These are phyloP conservation scores for Tetradesmus obliquus DNA, from an alignment of 139 green algal species.

Conservation along the genomic window DNA sequence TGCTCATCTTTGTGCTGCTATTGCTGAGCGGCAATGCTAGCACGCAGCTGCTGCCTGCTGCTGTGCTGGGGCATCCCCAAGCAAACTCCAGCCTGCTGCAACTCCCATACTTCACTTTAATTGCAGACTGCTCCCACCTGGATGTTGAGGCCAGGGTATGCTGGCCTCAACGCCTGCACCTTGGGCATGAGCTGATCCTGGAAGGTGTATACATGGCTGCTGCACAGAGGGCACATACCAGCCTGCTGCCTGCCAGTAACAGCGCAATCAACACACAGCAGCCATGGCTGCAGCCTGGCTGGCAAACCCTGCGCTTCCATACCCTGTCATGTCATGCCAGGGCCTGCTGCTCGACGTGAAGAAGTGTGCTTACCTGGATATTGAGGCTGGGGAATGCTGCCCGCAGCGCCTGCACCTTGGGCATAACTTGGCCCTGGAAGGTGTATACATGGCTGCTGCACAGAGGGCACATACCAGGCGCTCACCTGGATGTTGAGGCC, in stretches of 20 bases:
- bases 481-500: not conserved
- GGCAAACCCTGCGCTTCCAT: no score
- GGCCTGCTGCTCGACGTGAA: no score
- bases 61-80: not conserved
- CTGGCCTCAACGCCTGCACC: conserved; percentile 64
- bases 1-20: no score
- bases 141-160: conserved; percentile 50
- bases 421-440: conserved; percentile 75
- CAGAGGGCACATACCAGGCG: not conserved
- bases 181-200: conserved; percentile 73
- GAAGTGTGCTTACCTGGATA: conserved; percentile 71
- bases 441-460: no score
- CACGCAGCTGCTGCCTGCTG: no score
- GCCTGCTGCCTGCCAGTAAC: no score
- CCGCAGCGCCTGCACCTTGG: conserved; percentile 76
- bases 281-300: no score
- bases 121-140: no score
- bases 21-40: no score
- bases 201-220: no score
- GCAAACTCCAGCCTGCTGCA: not conserved
- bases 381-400: conserved; percentile 65
- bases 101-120: not conserved
- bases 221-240: not conserved
- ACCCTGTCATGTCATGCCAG: no score
- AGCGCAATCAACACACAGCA: no score